Evolutionary conservation across 1,284 basidiomycete genomes (phyloP), one percentile per base, ranked within the genome.

Genomic region (Golubevia pallescens): DNA sequence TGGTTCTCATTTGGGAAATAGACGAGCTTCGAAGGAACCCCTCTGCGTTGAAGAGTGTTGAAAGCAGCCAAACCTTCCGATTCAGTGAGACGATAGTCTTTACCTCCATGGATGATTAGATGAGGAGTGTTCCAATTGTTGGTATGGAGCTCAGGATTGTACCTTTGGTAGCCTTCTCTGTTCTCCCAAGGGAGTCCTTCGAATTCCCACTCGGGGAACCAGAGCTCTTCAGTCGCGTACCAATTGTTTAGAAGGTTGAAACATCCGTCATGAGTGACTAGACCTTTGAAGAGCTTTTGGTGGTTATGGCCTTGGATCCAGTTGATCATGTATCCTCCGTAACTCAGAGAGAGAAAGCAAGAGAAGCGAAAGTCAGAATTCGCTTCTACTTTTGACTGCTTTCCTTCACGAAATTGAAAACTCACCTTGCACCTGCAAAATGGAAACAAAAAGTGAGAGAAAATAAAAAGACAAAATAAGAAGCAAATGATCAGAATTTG

Each of bases 291-390:
- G 10, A 78, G 56, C 3, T 58, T 60, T 57, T 70, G 68, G n/a
- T 74, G 52, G 63, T 78, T 78, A 61, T 77, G 76, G 2, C 76
- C 76, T 54, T 77, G 65, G 28, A 78, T 66, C 73, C 68, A 73
- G 61, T 77, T 78, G 48, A 75, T 64, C 70, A 75, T 71, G 61
- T 75, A 77, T 0, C 59, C 59, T 2, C 38, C 34, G 19, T 60
- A 3, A 58, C 24, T 58, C 5, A 6, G 60, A 1, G 13, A 53
- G 34, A 6, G 5, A 1, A 20, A 13, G n/a, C 51, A 8, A 2
- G 19, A 51, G 60, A 8, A 10, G 28, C 1, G 60, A 24, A 16
- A 8, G 48, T n/a, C n/a, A n/a, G n/a, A 14, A 60, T 54, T 38
- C 16, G 5, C 2, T 2, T 60, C 58, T 28, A 13, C n/a, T n/a